Base-by-base conservation (phyloP, 768 basidiomycete species). In the Amanita inopinata region DNA sequence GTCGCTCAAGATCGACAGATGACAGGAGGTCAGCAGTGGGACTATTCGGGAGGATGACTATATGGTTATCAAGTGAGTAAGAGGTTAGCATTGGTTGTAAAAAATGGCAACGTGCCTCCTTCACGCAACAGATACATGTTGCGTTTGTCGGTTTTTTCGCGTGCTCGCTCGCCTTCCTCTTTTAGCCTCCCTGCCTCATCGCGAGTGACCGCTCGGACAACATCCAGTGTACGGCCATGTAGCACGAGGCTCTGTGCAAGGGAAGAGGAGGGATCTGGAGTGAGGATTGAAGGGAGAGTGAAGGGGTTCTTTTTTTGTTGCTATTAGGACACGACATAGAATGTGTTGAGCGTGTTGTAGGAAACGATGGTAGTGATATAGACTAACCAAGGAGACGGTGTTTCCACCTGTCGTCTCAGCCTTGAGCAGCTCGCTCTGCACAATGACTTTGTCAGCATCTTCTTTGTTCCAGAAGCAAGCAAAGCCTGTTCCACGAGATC, bases 111-210 rank as follows among this genome's bases (percentile, higher is more conserved):
- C 79, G 51, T 54, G 88, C 93, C 88, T 69, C 96, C 96, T 75
- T 99, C 96, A 9, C 89, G 78, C 51, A 99, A 73, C 46, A 99
- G 77, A 58, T 99, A 97, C 56, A 96, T 78, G 56, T 97, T 96
- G 17, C 94, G 76, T 58, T 94, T 93, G 61, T 99, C 96, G 0
- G 82, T 81, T 60, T 93, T 93, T 60, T 90, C 80, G 36, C 90
- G 72, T 47, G 74, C 70, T 54, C 78, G 80, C 56, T 93, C 92
- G 3, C 85, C 83, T 12, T 83, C 86, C 48, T 96, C 92, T 56
- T 85, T 88, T 35, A 97, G 73, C 59, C 84, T 85, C 3, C 76
- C 73, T 4, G 96, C 96, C 50, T 85, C 74, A 48, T 93, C 91
- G 39, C 92, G 67, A 1, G 90, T 91, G 22, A 99, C 91, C 2